Evolutionary conservation across 495 filamentous ascomycete species (phyloP).

Genomic region (Neurospora sp.): DNA sequence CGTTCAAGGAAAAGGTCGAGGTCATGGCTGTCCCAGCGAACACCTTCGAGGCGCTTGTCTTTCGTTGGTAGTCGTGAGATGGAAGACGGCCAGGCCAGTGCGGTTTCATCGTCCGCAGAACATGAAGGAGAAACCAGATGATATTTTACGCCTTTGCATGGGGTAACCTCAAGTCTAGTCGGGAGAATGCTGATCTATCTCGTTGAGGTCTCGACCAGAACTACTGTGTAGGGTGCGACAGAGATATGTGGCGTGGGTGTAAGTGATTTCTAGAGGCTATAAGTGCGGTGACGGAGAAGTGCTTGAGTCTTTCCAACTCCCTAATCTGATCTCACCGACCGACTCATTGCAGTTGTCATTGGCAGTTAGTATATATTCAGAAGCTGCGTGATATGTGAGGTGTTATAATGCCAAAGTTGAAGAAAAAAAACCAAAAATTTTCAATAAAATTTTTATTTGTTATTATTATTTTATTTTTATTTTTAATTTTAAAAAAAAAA

Average conservation of each 20-base stretch:
- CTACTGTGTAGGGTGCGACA: background rate
- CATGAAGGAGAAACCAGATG: background rate
- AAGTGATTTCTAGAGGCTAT: background rate
- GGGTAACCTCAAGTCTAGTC: background rate
- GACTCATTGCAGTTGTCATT: no score
- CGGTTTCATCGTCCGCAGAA: background rate
- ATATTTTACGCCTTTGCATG: background rate
- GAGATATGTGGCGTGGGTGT: background rate
- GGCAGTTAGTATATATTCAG: no score
- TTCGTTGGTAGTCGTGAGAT: background rate
- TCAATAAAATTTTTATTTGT: no score
- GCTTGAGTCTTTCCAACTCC: no score
- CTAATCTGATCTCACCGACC: no score
- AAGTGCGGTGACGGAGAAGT: background rate
- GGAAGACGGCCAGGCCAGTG: background rate
- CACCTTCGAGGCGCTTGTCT: background rate
- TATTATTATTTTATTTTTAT: no score
- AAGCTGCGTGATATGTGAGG: no score
- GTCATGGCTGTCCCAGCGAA: no score
- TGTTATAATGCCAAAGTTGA: no score
- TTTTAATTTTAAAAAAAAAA: no score
- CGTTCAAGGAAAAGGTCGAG: no score
- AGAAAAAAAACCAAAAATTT: no score
- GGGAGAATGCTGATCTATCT: background rate
- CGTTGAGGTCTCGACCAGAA: background rate